Base-by-base conservation (phyloP, 2,329 filamentous ascomycete species). In the Apiospora phragmitis region DNA sequence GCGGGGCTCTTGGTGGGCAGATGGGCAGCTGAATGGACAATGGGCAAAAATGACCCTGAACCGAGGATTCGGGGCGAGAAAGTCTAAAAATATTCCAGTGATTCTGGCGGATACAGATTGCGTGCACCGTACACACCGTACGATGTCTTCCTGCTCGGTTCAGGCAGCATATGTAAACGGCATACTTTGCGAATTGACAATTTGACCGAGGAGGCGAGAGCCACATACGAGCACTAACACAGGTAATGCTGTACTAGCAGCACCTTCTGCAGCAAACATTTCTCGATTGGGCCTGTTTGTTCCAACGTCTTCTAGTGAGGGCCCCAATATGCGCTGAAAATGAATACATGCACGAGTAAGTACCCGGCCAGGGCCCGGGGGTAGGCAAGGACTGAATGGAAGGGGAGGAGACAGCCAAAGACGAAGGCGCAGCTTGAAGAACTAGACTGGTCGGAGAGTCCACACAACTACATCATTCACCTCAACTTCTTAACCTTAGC, bases 321-420 rank as follows among this genome's bases (percentile, higher is more conserved):
- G 8, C 12, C 4, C 24, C 47, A 26, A 18, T 45, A 26, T 51
- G 24, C 24, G 14, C 24, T 5, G 47, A 49, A 49, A 49, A 49
- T 49, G 47, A 49, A 43, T 62, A 38, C 55, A 32, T 62, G 55
- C 55, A n/a, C 55, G 55, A 62, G 32, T 62, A 62, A 62, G 55
- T 38, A 62, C 55, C 21, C 38, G 8, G 55, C 8, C 55, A 62
- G 55, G 55, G 8, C 32, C 8, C 55, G 38, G 55, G 55, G 55
- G 55, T n/a, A 38, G 29, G 32, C 21, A 62, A 38, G 29, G 32
- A 32, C 32, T 38, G 55, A 62, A 62, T 24, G 12, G 21, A 18
- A 62, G 24, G 55, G 51, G 32, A 21, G 9, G 29, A 24, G 24
- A 21, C 18, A 62, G 55, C n/a, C 55, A 32, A 62, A 38, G 32